phyloP scores from a whole-genome alignment of 2,329 filamentous ascomycete genomes.

The Zymoseptoria brevis region DNA sequence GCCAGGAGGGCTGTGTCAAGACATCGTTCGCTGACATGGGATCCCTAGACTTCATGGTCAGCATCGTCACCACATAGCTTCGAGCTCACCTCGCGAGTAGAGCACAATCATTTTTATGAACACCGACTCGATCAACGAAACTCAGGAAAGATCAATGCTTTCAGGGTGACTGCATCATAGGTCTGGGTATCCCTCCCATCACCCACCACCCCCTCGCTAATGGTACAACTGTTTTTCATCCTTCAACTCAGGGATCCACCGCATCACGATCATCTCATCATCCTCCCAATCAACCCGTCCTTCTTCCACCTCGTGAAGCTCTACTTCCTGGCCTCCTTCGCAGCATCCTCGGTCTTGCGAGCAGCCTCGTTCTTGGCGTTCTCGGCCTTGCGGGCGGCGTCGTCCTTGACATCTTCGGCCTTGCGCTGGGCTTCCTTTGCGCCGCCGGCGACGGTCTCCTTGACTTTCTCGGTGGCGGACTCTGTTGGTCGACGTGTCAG shows the following conservation, averaged over 20 bases:
- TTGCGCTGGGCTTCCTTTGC: constrained; percentile 35
- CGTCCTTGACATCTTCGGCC: constrained; percentile 32
- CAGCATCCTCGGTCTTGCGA: constrained; percentile 30
- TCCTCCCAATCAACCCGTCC: neutral
- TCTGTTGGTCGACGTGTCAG: constrained; percentile 34
- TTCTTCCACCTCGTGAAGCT: neutral
- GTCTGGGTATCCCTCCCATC: too few species aligned
- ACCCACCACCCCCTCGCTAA: neutral
- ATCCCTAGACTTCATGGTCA: neutral
- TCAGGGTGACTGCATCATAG: too few species aligned
- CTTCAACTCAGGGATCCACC: neutral
- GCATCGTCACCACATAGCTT: too few species aligned
- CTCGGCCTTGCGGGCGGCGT: constrained; percentile 37
- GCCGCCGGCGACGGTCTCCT: constrained; percentile 28
- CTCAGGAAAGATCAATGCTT: too few species aligned
- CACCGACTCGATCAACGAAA: too few species aligned
- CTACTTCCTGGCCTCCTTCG: constrained; percentile 12
- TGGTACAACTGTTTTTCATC: neutral
- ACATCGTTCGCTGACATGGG: too few species aligned
- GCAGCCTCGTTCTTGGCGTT: constrained; percentile 34
- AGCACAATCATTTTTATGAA: too few species aligned
- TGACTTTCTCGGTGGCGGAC: constrained; percentile 40
- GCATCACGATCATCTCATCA: neutral
- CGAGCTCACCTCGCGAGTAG: too few species aligned
- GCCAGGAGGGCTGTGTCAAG: too few species aligned